Evolutionary conservation across 106 monocot species (phyloP), one percentile per base, ranked within the genome.

Genomic region (Hemerocallis citrina): DNA sequence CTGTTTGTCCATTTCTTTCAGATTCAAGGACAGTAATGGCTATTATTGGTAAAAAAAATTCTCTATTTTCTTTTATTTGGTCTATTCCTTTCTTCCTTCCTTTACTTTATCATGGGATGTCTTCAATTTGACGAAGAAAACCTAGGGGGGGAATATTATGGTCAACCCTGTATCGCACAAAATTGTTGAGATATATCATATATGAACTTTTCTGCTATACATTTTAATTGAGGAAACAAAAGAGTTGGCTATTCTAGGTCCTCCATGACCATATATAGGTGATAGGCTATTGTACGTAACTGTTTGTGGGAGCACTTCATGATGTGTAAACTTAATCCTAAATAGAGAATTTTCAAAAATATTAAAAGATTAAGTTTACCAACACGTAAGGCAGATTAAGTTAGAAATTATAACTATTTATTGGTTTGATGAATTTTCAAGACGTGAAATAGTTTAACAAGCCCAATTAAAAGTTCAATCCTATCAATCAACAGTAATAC

Each of bases 21-120:
- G 94, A 91, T 85, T 96, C 96, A 57, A 91, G 96, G 65, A 96
- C 96, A 8, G 96, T 96, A 63, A 96, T 96, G 96, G 81, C 87
- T 54, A 91, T 96, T 70, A 74, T 96, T 33, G 96, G 96, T 95
- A 81, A 66, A 77, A n/a, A n/a, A n/a, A n/a, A n/a, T n/a, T n/a
- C n/a, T n/a, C n/a, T n/a, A n/a, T n/a, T n/a, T n/a, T n/a, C n/a
- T n/a, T n/a, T n/a, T n/a, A n/a, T n/a, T n/a, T n/a, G n/a, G n/a
- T n/a, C n/a, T n/a, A n/a, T n/a, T n/a, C n/a, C 36, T 57, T 16
- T 52, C 42, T 40, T 33, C 15, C 23, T 43, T 40, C 10, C 5
- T 35, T 49, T 49, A 16, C 57, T 31, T 1, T 3, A 30, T 44
- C 16, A 43, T 13, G 0, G 7, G 40, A 30, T 28, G 3, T 42